Evolutionary conservation across 75 land plant genomes (phyloP).

Genomic region (Azolla pinnata): DNA sequence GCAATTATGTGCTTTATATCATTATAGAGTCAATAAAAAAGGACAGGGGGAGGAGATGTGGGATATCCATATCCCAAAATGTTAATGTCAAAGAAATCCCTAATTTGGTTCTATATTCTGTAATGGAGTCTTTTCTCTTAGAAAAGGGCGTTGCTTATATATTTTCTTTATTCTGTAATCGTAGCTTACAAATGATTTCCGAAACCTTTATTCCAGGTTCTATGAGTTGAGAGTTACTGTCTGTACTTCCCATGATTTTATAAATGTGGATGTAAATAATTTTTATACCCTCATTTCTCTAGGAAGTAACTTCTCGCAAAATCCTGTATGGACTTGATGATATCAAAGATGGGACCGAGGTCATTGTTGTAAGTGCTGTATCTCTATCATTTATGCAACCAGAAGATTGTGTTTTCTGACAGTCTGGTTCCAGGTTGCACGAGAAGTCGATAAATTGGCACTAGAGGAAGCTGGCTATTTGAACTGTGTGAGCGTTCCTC

Average conservation of each 20-base stretch:
- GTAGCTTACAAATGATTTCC: too few relatives aligned
- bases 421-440: conserved; percentile 14
- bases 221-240: too few relatives aligned
- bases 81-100: too few relatives aligned
- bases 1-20: too few relatives aligned
- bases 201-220: too few relatives aligned
- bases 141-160: background rate
- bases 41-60: too few relatives aligned
- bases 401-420: background rate
- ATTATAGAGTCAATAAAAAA: too few relatives aligned
- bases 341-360: conserved; percentile 17
- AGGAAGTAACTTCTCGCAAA: conserved; percentile 14
- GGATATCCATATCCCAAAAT: too few relatives aligned
- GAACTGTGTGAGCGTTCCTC: conserved; percentile 33
- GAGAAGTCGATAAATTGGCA: conserved; percentile 36
- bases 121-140: background rate
- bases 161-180: background rate
- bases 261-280: too few relatives aligned
- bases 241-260: too few relatives aligned
- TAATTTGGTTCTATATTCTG: too few relatives aligned
- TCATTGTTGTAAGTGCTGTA: conserved; percentile 21
- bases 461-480: conserved; percentile 29
- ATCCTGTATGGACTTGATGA: conserved; percentile 28
- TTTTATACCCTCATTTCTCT: background rate
- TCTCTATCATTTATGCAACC: background rate